Percentiles rank a stretch among this genome's conserved stretches.
Evolutionary conservation across 2,329 filamentous ascomycete species (phyloP).

Genomic region (Trichoderma asperellum): DNA sequence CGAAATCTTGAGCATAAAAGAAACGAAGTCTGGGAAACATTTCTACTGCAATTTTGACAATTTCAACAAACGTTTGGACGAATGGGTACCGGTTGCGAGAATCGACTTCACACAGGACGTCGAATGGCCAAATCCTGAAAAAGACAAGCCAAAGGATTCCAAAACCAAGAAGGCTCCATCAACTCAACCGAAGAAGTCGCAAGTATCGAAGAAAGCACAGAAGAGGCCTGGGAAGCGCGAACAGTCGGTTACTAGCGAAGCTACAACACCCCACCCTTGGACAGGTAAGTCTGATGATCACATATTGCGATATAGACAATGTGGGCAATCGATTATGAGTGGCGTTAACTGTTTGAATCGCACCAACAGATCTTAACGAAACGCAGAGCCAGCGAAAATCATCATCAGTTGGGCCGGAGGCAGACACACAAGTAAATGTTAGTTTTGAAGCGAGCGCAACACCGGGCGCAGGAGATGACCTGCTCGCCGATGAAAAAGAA

Average conservation of each 20-base stretch:
- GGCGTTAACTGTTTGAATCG: conserved; percentile 13
- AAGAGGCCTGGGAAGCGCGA: conserved; percentile 60
- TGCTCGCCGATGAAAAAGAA: conserved; percentile 59
- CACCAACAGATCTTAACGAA: conserved; percentile 51
- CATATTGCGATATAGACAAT: background rate
- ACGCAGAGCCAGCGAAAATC: conserved; percentile 52
- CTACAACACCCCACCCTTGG: conserved; percentile 59
- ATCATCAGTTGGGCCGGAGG: conserved; percentile 47
- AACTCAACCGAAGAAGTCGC: conserved; percentile 59
- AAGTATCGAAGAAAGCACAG: conserved; percentile 61
- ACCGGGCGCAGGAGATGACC: conserved; percentile 53
- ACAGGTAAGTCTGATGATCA: conserved; percentile 39
- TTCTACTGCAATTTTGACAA: conserved; percentile 99
- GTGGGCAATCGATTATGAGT: background rate
- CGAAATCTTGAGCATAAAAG: conserved; percentile 93
- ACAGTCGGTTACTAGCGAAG: conserved; percentile 58
- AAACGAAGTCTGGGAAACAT: conserved; percentile 82
- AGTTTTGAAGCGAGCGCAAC: conserved; percentile 50
- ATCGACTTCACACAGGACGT: conserved; percentile 90
- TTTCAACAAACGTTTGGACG: conserved; percentile 85
- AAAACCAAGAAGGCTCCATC: conserved; percentile 74
- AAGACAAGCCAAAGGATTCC: conserved; percentile 72
- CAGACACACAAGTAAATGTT: conserved; percentile 50
- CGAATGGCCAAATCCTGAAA: conserved; percentile 93
- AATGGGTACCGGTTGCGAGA: conserved; percentile 84